These are phyloP conservation scores for Colletotrichum noveboracense DNA, from an alignment of 2,329 filamentous ascomycete genomes.

Conservation along the genomic window DNA sequence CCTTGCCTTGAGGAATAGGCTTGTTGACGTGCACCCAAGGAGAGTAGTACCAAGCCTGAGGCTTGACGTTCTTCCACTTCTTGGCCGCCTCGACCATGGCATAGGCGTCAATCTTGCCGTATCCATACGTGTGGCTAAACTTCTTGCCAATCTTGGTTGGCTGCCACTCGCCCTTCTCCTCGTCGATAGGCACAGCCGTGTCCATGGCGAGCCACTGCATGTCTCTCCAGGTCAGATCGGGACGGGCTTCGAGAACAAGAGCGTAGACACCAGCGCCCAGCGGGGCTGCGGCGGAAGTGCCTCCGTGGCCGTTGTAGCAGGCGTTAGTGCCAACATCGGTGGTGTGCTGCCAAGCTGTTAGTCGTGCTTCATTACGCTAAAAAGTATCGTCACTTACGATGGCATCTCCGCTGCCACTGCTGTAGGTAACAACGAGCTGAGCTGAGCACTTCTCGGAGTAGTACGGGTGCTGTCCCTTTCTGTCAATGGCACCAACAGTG, in stretches of 20 bases:
- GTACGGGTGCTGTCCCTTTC: slow-evolving; percentile 86
- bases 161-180: slow-evolving; percentile 76
- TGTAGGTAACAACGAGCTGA: slow-evolving; percentile 94
- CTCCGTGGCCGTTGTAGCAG: slow-evolving; percentile 85
- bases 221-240: slow-evolving; percentile 91
- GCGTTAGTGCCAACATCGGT: slow-evolving; percentile 87
- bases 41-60: slow-evolving; percentile 92
- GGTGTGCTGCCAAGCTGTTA: slow-evolving; percentile 67
- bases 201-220: slow-evolving; percentile 89
- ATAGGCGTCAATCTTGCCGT: slow-evolving; percentile 92
- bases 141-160: slow-evolving; percentile 80
- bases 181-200: slow-evolving; percentile 81
- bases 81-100: slow-evolving; percentile 85
- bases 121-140: slow-evolving; percentile 94
- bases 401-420: slow-evolving; percentile 84
- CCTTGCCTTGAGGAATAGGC: slow-evolving; percentile 81
- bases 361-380: neutral
- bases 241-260: slow-evolving; percentile 82
- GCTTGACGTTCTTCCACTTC: slow-evolving; percentile 86
- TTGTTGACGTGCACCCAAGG: slow-evolving; percentile 93
- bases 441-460: slow-evolving; percentile 98
- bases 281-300: slow-evolving; percentile 93
- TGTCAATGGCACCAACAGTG: slow-evolving; percentile 91
- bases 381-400: slow-evolving; percentile 61
- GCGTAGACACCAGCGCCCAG: slow-evolving; percentile 92